A percentile compares a stretch with the other conserved stretches of the same genome.
Conservation (phyloP, 2,329 filamentous ascomycete species). For the Pezicula neosporulosa region DNA sequence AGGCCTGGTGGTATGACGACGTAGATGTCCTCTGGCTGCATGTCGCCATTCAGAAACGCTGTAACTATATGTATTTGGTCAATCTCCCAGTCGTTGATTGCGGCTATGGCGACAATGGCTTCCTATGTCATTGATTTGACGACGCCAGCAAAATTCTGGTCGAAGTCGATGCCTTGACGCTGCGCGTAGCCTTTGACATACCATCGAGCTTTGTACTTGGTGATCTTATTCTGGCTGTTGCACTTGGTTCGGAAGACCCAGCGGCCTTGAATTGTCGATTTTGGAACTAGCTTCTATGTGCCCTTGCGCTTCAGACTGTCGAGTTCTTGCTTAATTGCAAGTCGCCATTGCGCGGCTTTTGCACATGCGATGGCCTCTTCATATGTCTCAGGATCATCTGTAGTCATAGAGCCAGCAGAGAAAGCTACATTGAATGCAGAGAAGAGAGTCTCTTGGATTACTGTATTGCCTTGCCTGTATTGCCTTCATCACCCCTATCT, state of each 20-base stretch:
- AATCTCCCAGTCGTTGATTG: conserved; percentile 2
- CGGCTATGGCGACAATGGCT: conserved; percentile 6
- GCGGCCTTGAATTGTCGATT: neutral
- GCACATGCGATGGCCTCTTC: too few species aligned
- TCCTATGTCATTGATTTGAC: conserved; percentile 6
- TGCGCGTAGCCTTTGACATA: conserved; percentile 9
- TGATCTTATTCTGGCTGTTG: neutral
- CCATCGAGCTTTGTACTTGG: conserved; percentile 8
- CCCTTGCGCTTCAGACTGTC: too few species aligned
- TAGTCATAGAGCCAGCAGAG: too few species aligned
- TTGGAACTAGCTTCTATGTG: too few species aligned
- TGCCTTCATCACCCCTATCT: too few species aligned
- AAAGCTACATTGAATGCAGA: too few species aligned
- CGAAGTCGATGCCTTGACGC: conserved; percentile 5
- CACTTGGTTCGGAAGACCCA: conserved; percentile 9
- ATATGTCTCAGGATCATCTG: too few species aligned
- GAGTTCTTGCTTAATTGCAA: too few species aligned
- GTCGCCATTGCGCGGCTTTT: too few species aligned
- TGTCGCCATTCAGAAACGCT: conserved; percentile 26
- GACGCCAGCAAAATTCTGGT: conserved; percentile 12
- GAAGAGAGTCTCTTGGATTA: too few species aligned
- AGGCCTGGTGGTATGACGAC: conserved; percentile 19
- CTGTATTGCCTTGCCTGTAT: too few species aligned
- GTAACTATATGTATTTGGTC: conserved; percentile 14
- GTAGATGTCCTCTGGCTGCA: conserved; percentile 25